Evolutionary conservation across 1,139 yeast genomes (phyloP).

Genomic region (Debaryomyces sp.): DNA sequence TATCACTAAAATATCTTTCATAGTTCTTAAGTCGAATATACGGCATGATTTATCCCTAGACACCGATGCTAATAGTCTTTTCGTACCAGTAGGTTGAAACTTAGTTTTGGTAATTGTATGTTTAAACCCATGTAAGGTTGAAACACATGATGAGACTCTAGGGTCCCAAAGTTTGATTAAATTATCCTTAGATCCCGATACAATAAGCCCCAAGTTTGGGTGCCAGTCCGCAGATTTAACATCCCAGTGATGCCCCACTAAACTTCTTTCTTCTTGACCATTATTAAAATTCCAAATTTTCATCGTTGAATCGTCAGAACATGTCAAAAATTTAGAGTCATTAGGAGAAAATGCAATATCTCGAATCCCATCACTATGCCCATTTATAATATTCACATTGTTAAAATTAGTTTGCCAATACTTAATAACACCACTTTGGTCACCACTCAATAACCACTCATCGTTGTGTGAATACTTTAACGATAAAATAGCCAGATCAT

Average conservation of each 20-base stretch:
- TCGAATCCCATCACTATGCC: slow-evolving; percentile 80
- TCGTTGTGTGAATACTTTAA: slow-evolving; percentile 85
- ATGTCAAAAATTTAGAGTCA: slow-evolving; percentile 87
- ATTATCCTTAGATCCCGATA: slow-evolving; percentile 92
- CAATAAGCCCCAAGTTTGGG: slow-evolving; percentile 78
- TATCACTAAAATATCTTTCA: slow-evolving; percentile 74
- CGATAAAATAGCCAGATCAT: slow-evolving; percentile 84
- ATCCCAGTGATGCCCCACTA: slow-evolving; percentile 98
- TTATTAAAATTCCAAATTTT: slow-evolving; percentile 95
- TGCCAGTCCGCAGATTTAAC: slow-evolving; percentile 98
- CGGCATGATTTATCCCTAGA: slow-evolving; percentile 89
- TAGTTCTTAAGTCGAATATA: slow-evolving; percentile 81
- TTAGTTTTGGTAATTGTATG: slow-evolving; percentile 85
- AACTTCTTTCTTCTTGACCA: slow-evolving; percentile 78
- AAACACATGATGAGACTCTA: slow-evolving; percentile 66
- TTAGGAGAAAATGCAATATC: slow-evolving; percentile 89
- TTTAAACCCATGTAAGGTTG: slow-evolving; percentile 88
- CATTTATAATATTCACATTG: slow-evolving; percentile 84
- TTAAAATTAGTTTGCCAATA: slow-evolving; percentile 99
- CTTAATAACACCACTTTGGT: slow-evolving; percentile 86
- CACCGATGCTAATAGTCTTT: slow-evolving; percentile 77
- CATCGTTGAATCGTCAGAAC: slow-evolving; percentile 86
- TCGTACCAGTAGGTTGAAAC: slow-evolving; percentile 75
- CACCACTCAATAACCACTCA: slow-evolving; percentile 94
- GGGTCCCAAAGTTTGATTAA: slow-evolving; percentile 97